Percentiles rank a stretch among this genome's conserved stretches.
Conservation (phyloP, 2,329 filamentous ascomycete species). For the Dactylellina leptospora region DNA sequence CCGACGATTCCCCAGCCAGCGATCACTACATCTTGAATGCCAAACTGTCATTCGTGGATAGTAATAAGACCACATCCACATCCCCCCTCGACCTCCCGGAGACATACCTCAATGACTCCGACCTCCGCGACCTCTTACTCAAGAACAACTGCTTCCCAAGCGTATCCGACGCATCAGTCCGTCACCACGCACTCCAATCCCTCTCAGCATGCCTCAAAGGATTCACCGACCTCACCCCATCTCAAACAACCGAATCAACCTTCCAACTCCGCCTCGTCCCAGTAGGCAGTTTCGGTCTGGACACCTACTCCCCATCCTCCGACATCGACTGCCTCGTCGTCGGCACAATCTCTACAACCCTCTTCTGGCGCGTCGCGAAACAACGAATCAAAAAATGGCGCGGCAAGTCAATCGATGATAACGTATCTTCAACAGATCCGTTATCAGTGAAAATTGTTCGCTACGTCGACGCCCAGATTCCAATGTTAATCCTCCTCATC, state of each 20-base stretch:
- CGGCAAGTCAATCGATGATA: conserved; percentile 57
- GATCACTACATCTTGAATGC: conserved; percentile 69
- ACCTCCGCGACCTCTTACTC: conserved; percentile 61
- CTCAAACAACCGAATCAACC: conserved; percentile 55
- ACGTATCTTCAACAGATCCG: conserved; percentile 7
- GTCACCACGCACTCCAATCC: conserved; percentile 63
- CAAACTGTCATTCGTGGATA: conserved; percentile 59
- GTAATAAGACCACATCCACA: conserved; percentile 59
- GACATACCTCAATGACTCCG: conserved; percentile 55
- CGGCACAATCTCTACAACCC: conserved; percentile 69
- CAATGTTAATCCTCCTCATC: conserved; percentile 72
- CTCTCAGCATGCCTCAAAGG: conserved; percentile 63
- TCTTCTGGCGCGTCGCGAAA: conserved; percentile 69
- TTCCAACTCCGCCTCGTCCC: conserved; percentile 66
- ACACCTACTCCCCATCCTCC: conserved; percentile 69
- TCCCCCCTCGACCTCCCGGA: conserved; percentile 29
- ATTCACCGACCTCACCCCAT: conserved; percentile 48
- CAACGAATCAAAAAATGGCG: conserved; percentile 65
- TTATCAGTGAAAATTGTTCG: conserved; percentile 66
- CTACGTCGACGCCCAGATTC: conserved; percentile 69
- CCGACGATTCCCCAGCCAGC: conserved; percentile 59
- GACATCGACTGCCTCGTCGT: conserved; percentile 74
- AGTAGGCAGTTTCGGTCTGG: conserved; percentile 73
- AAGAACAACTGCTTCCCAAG: conserved; percentile 64
- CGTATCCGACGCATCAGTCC: conserved; percentile 61